Evolutionary conservation across 176 grass and related monocot genomes (phyloP), one percentile per base, ranked within the genome.

Genomic region (Oryza officinalis): DNA sequence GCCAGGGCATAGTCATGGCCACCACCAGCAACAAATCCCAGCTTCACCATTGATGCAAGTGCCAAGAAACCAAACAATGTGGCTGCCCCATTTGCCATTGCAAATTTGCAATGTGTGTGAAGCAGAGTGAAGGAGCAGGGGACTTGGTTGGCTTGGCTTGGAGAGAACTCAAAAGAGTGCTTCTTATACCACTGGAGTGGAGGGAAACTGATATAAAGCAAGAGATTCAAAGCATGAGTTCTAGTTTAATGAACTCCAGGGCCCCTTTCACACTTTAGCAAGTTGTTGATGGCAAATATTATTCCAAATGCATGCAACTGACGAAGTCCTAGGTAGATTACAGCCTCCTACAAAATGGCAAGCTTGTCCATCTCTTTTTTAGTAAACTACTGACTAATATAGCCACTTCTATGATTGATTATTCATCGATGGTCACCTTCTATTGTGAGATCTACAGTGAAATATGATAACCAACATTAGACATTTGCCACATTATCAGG

Each of bases 1-100:
- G 92, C 95, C 72, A 89, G 26, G 30, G 37, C 90, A 27, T 98
- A 94, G 85, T 98, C 95, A 84, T 98, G 95, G 50, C 80, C 69
- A 31, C 74, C 74, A 10, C 74, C 75, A 13, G 10, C 66, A 0
- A 67, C 90, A 63, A 23, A 86, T 35, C 79, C 84, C 27, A 87
- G 26, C 20, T 66, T 63, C 75, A 40, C 72, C 79, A 86, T 59
- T 63, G 44, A 52, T 68, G 72, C 78, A 25, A 88, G 26, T 13
- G 44, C 72, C 59, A 90, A 12, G 32, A 90, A 18, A 63, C 66
- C 57, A 59, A 77, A 33, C 14, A 86, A 35, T 0, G 78, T 22
- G 26, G 45, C 37, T n/a, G 12, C 6, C 2, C n/a, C 32, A 43
- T 12, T 90, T 72, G 73, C 74, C 88, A 86, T 90, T 74, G 59